Evolutionary conservation across 306 rosid genomes (phyloP).

Genomic region (Castanea mollissima): DNA sequence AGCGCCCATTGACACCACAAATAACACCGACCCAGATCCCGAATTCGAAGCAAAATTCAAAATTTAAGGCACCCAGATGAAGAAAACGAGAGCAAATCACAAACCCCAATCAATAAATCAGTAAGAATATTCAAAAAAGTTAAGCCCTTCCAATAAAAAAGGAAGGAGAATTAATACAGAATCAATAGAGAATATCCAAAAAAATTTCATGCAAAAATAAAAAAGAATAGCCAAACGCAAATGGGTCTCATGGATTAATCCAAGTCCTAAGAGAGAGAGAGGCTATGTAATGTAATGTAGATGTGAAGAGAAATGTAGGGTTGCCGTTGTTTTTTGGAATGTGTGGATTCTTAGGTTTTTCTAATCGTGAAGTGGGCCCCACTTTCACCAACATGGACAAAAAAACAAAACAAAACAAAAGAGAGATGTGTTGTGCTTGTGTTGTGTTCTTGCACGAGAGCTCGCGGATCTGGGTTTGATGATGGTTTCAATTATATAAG

Average conservation of each 20-base stretch:
- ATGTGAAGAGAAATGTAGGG: neutral
- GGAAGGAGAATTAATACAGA: too few relatives aligned
- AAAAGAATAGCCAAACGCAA: neutral
- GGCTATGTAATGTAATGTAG: neutral
- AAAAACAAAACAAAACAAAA: too few relatives aligned
- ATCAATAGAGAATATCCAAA: neutral
- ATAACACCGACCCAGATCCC: slow-evolving; percentile 22
- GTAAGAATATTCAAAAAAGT: neutral
- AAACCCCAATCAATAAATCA: neutral
- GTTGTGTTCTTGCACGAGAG: neutral
- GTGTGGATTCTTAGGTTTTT: neutral
- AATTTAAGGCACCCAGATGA: slow-evolving; percentile 9
- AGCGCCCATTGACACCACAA: slow-evolving; percentile 65
- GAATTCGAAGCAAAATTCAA: neutral
- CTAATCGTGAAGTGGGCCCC: slow-evolving; percentile 15
- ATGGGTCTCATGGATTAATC: neutral
- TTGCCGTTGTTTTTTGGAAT: neutral
- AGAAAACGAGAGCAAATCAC: neutral
- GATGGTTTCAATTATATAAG: too few relatives aligned
- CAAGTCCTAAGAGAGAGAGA: neutral
- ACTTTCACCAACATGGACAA: neutral
- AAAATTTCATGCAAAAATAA: neutral
- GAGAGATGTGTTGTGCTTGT: neutral
- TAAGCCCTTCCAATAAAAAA: too few relatives aligned
- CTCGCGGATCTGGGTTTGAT: slow-evolving; percentile 16